These are phyloP conservation scores for Corylus americana DNA, from an alignment of 306 rosid species.

Conservation along the genomic window DNA sequence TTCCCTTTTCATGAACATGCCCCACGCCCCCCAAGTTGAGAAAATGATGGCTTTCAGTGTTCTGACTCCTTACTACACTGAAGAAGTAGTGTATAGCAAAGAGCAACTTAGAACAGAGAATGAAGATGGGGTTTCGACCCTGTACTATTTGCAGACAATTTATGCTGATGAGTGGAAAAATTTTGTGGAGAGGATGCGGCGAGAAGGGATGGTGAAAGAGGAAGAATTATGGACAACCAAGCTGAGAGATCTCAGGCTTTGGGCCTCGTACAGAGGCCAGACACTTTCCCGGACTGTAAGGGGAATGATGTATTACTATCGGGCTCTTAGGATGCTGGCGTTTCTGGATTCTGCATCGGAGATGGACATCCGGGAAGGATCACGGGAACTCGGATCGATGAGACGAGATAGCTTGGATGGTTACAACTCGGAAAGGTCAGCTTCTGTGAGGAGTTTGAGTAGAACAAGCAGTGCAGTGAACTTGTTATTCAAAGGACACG, in stretches of 20 bases:
- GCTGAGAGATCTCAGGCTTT: slow-evolving; percentile 84
- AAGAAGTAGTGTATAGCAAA: slow-evolving; percentile 72
- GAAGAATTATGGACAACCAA: slow-evolving; percentile 76
- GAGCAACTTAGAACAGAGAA: slow-evolving; percentile 88
- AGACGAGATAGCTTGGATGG: slow-evolving; percentile 50
- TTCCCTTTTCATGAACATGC: slow-evolving; percentile 94
- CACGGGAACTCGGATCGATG: slow-evolving; percentile 79
- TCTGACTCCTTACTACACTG: slow-evolving; percentile 86
- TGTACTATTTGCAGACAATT: slow-evolving; percentile 84
- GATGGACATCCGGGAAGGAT: slow-evolving; percentile 88
- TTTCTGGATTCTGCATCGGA: slow-evolving; percentile 96
- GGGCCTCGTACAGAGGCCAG: slow-evolving; percentile 98
- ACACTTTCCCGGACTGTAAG: slow-evolving; percentile 89
- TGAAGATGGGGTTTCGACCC: slow-evolving; percentile 87
- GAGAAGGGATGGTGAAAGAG: slow-evolving; percentile 77
- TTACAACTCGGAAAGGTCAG: slow-evolving; percentile 43
- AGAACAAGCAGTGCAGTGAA: slow-evolving; percentile 64
- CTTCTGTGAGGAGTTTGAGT: slow-evolving; percentile 57
- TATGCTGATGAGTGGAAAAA: slow-evolving; percentile 94
- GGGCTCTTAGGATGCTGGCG: slow-evolving; percentile 92
- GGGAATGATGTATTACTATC: slow-evolving; percentile 96
- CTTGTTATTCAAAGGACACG: slow-evolving; percentile 85
- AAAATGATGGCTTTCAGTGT: slow-evolving; percentile 98
- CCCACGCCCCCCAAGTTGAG: slow-evolving; percentile 98
- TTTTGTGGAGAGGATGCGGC: slow-evolving; percentile 86